Percentiles rank a stretch among this genome's conserved stretches.
phyloP scores from a whole-genome alignment of 148 eudicot genomes.

The Salicornia ramosissima region DNA sequence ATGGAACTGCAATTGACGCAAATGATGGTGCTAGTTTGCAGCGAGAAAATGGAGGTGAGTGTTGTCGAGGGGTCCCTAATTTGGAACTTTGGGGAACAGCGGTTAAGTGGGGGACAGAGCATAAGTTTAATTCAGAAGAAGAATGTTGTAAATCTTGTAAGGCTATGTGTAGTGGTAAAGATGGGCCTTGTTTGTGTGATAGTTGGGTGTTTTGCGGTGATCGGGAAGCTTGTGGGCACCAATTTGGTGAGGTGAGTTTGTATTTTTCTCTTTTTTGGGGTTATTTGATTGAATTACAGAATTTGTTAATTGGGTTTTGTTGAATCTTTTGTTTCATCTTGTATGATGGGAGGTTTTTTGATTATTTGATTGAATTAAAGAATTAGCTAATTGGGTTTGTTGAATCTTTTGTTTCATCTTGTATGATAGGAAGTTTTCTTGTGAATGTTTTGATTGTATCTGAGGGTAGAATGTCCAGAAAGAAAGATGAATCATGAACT shows the following conservation, averaged over 20 bases:
- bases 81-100: constrained; percentile 79
- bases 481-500: too few relatives aligned
- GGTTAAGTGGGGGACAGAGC: constrained; percentile 67
- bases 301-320: background rate
- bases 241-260: constrained; percentile 62
- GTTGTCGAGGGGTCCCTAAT: constrained; percentile 56
- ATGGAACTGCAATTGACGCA: constrained; percentile 2
- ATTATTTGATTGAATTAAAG: background rate
- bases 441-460: too few relatives aligned
- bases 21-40: constrained; percentile 12
- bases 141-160: constrained; percentile 71
- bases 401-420: background rate
- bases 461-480: too few relatives aligned
- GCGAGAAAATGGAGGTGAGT: constrained; percentile 29
- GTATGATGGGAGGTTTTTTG: background rate
- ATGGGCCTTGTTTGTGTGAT: constrained; percentile 77
- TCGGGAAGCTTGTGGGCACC: constrained; percentile 48
- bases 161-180: constrained; percentile 52
- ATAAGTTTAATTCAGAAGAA: constrained; percentile 46
- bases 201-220: constrained; percentile 79
- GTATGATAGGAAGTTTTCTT: background rate
- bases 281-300: background rate
- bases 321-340: background rate
- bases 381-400: background rate
- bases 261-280: too few relatives aligned